Evolutionary conservation across 2,329 filamentous ascomycete species (phyloP).

Genomic region (Chalaropsis thielavioides): DNA sequence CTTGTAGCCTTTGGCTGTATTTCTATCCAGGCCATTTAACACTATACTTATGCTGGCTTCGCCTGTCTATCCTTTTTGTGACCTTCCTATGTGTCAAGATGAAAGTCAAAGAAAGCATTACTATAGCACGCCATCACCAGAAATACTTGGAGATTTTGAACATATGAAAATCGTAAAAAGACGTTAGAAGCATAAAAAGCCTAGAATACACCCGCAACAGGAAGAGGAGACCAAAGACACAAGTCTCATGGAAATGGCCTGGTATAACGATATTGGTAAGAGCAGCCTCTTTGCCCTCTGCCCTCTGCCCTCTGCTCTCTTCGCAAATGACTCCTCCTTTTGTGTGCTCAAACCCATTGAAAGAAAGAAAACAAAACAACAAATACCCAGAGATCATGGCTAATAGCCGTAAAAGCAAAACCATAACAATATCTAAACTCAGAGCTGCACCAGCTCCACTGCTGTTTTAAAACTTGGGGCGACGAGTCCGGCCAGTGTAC

Average conservation of each 20-base stretch:
- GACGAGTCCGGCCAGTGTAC: constrained; percentile 82
- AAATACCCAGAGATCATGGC: not conserved
- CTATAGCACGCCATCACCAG: not conserved
- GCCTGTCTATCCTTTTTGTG: too few species aligned
- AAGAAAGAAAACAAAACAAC: not conserved
- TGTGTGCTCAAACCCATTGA: constrained; percentile 2
- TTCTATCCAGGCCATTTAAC: too few species aligned
- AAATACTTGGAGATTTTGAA: not conserved
- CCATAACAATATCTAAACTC: not conserved
- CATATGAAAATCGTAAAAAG: not conserved
- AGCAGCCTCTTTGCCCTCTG: not conserved
- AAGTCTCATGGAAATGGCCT: too few species aligned
- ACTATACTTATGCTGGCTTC: too few species aligned
- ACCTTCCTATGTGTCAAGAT: too few species aligned
- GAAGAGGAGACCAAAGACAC: not conserved
- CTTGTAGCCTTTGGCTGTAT: too few species aligned
- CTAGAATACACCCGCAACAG: not conserved
- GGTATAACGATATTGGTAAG: not conserved
- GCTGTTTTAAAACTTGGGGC: constrained; percentile 50
- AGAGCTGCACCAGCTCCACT: not conserved
- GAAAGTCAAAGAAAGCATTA: too few species aligned
- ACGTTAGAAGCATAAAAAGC: not conserved
- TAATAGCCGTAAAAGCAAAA: not conserved
- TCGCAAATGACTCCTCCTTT: not conserved
- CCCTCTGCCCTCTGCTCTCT: not conserved